Percentiles rank a stretch among this genome's conserved stretches.
These are phyloP conservation scores for Noccaea caerulescens DNA, from an alignment of 345 rosid genomes.

Conservation along the genomic window DNA sequence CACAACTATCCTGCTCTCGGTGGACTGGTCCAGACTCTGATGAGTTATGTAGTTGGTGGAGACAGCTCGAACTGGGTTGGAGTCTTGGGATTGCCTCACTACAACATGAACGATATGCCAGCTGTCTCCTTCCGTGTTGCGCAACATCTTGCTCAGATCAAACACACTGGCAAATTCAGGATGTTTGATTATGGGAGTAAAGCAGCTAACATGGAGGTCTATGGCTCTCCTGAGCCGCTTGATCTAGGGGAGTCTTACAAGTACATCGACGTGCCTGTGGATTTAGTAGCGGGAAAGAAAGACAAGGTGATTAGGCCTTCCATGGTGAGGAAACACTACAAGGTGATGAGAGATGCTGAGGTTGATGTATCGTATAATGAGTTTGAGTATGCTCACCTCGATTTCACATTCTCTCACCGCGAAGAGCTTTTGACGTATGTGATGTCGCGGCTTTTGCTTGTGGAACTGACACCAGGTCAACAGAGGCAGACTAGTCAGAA, in stretches of 20 bases:
- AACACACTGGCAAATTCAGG: constrained; percentile 65
- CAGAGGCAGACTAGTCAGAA: constrained; percentile 47
- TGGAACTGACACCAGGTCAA: constrained; percentile 45
- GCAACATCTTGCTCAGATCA: constrained; percentile 88
- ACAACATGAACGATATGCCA: constrained; percentile 98
- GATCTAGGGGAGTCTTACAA: constrained; percentile 76
- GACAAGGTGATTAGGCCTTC: constrained; percentile 81
- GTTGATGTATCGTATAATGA: constrained; percentile 75
- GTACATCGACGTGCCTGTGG: constrained; percentile 74
- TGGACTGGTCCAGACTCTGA: constrained; percentile 88
- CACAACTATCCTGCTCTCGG: constrained; percentile 95
- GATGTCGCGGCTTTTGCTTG: constrained; percentile 75
- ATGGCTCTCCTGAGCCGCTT: constrained; percentile 82
- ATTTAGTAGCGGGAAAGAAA: constrained; percentile 83
- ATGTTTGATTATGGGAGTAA: constrained; percentile 85
- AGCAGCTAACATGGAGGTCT: constrained; percentile 64
- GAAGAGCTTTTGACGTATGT: constrained; percentile 85
- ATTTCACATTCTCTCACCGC: constrained; percentile 88
- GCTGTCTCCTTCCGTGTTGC: constrained; percentile 83
- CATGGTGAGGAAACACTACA: constrained; percentile 85
- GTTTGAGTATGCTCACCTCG: constrained; percentile 90
- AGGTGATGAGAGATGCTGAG: constrained; percentile 66
- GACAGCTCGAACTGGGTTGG: constrained; percentile 99
- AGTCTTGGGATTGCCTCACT: constrained; percentile 86
- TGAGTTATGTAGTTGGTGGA: constrained; percentile 89